Percentiles rank a stretch among this genome's conserved stretches.
Evolutionary conservation across 2,329 filamentous ascomycete genomes (phyloP).

Genomic region (Lachnellula subtilissima): DNA sequence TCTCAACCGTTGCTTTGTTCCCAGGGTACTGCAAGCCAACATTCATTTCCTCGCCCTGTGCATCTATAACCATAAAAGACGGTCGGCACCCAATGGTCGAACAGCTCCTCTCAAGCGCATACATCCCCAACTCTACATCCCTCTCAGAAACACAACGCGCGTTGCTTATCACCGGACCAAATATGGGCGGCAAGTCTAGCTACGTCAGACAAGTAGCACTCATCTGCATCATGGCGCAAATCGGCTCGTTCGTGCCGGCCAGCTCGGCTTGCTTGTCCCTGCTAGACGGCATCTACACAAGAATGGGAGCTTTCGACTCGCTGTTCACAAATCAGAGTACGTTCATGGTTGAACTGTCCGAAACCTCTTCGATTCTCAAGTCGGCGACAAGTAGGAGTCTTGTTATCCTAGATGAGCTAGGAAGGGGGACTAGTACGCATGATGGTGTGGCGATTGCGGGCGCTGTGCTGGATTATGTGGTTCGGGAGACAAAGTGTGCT

Average conservation of each 20-base stretch:
- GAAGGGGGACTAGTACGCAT: conserved; percentile 88
- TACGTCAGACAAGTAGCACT: conserved; percentile 92
- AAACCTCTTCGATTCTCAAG: conserved; percentile 87
- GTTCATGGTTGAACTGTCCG: conserved; percentile 96
- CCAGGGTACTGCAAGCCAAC: conserved; percentile 82
- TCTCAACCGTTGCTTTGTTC: conserved; percentile 76
- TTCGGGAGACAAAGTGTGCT: conserved; percentile 67
- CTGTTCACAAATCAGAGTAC: conserved; percentile 92
- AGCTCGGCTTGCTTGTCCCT: conserved; percentile 69
- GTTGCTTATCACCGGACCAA: conserved; percentile 82
- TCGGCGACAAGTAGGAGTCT: conserved; percentile 78
- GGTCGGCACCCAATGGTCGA: conserved; percentile 96
- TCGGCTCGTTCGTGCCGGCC: conserved; percentile 91
- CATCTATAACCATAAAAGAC: conserved; percentile 58
- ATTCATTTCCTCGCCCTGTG: conserved; percentile 54
- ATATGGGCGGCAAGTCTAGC: conserved; percentile 99
- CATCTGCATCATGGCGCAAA: conserved; percentile 88
- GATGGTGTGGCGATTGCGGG: conserved; percentile 95
- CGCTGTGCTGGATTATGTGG: conserved; percentile 80
- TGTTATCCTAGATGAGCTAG: conserved; percentile 91
- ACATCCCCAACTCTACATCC: conserved; percentile 84
- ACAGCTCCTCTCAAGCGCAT: conserved; percentile 75
- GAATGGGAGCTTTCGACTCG: conserved; percentile 93
- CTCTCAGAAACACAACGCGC: conserved; percentile 55
- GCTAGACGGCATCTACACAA: conserved; percentile 86